Evolutionary conservation across 169 alveolate genomes (phyloP), one percentile per base, ranked within the genome.

Genomic region (Plasmodium malariae): DNA sequence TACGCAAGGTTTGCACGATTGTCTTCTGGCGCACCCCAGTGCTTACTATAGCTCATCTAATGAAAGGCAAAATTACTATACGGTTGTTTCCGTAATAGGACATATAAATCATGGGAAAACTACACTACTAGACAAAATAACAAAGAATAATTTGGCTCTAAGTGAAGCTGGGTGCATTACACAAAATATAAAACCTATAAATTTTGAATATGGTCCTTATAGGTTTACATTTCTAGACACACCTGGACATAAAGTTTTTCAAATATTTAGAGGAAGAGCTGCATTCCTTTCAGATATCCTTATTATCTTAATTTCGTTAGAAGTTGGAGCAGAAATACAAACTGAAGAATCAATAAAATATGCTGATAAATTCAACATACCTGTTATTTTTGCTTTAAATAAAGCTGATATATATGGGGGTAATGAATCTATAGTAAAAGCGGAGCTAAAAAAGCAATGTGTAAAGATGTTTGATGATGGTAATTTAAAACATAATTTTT

Each of bases 31-130:
- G 7, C 37, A 36, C 14, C 68, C 65, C 3, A 55, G 24, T 26
- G 76, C 43, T 11, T 4, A 73, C n/a, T 63, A 63, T 21, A 89
- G 40, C 54, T 59, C 21, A 68, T 24, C 2, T 54, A 43, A 19
- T 6, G 63, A 65, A 24, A 67, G 57, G 54, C 65, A 80, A 24
- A 62, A 55, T 34, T 86, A 92, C 11, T 72, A 94, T 19, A 96
- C 97, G 1, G 97, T 95, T 9, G 89, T 93, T 14, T 92, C 95
- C 2, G 91, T 95, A n/a, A 88, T 95, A n/a, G 97, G 97, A 6
- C 97, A 95, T 70, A 93, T 93, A 86, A 93, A 94, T 73, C 97
- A 95, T 87, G 97, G 97, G 21, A 95, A 95, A 88, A 94, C 97
- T n/a, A 93, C 97, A 9, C 45, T 95, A 17, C 78, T 95, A 60